phyloP scores from a whole-genome alignment of 1,139 yeast genomes.

The Insectozyma bohioensis region DNA sequence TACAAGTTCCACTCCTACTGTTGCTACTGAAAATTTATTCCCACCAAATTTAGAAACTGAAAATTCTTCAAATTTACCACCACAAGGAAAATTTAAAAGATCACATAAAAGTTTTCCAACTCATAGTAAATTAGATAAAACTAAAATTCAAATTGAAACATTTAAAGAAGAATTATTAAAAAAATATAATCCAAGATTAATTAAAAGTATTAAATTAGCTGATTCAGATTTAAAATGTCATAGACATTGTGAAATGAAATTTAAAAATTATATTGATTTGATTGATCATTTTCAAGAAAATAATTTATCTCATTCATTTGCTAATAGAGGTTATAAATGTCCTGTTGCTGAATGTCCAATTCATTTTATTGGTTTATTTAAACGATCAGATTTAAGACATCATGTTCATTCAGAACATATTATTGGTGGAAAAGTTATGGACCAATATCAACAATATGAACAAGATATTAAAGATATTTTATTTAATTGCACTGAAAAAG shows the following conservation, averaged over 20 bases:
- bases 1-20: neutral
- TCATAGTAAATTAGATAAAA: neutral
- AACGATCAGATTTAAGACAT: conserved; percentile 59
- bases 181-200: conserved; percentile 7
- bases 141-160: neutral
- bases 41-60: neutral
- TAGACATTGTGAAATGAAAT: conserved; percentile 12
- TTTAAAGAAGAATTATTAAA: conserved; percentile 9
- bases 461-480: conserved; percentile 16
- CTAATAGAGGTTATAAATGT: conserved; percentile 30
- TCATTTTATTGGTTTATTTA: conserved; percentile 57
- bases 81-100: no score
- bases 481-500: conserved; percentile 19
- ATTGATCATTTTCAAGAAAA: conserved; percentile 13
- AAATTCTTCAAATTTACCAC: neutral
- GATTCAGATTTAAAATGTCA: conserved; percentile 14
- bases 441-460: conserved; percentile 15
- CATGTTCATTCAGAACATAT: conserved; percentile 61
- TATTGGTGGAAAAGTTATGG: conserved; percentile 18
- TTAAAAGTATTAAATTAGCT: conserved; percentile 10
- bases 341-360: conserved; percentile 60
- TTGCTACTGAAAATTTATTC: neutral
- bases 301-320: conserved; percentile 3
- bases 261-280: conserved; percentile 13
- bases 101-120: conserved; percentile 1